Conservation (phyloP, 371 early-diverging fungal genomes). For the Mortierella sp. region DNA sequence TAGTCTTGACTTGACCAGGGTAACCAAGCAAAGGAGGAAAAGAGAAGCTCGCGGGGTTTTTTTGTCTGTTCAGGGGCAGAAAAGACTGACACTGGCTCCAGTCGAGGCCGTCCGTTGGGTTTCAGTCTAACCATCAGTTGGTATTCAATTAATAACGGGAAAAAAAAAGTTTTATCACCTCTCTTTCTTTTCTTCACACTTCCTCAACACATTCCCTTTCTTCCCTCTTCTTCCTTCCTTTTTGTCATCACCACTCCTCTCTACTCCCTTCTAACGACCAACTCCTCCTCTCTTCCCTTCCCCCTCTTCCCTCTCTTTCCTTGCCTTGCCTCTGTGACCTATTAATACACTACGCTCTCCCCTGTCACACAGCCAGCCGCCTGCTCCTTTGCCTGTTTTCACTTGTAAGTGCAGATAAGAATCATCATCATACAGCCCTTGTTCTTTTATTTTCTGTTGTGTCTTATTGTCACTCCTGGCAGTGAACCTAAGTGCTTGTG, state of each 20-base stretch:
- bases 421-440: neutral
- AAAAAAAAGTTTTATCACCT: neutral
- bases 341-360: neutral
- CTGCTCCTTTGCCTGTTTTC: neutral
- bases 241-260: neutral
- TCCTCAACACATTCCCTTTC: neutral
- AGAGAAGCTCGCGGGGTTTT: neutral
- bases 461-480: neutral
- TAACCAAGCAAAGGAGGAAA: too few relatives aligned
- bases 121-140: neutral
- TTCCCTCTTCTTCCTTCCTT: neutral
- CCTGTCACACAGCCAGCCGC: too few relatives aligned
- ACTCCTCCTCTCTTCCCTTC: neutral
- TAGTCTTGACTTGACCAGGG: neutral
- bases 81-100: neutral
- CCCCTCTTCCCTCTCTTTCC: neutral
- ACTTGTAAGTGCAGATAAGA: conserved; percentile 12
- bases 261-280: neutral
- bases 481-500: too few relatives aligned
- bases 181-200: neutral
- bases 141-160: neutral
- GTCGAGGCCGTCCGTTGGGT: neutral
- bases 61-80: neutral
- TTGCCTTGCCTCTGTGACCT: neutral
- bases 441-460: neutral